These are phyloP conservation scores for Thecaphora thlaspeos DNA, from an alignment of 1,284 basidiomycete species.

Conservation along the genomic window DNA sequence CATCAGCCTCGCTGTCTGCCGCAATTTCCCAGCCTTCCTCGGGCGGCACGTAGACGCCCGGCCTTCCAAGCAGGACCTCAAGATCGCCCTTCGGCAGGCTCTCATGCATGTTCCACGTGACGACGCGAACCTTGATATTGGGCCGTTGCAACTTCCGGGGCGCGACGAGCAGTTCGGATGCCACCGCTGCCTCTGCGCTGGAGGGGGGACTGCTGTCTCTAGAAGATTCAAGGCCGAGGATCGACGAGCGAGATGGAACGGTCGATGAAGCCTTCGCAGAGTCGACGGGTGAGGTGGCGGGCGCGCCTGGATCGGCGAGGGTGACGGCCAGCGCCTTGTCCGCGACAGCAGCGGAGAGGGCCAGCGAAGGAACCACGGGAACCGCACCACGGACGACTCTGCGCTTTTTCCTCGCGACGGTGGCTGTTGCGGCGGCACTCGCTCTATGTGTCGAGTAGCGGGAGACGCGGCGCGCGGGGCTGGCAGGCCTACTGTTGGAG, in stretches of 20 bases:
- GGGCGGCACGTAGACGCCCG: slow-evolving; percentile 63
- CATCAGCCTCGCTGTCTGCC: slow-evolving; percentile 22
- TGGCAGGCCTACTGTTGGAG: too few relatives aligned
- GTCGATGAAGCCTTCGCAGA: slow-evolving; percentile 1
- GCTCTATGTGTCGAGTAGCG: too few relatives aligned
- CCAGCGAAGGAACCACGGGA: background rate
- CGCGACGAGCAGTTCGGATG: background rate
- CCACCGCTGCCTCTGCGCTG: background rate
- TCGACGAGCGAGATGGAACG: slow-evolving; percentile 20
- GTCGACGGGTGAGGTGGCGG: too few relatives aligned
- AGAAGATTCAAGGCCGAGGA: slow-evolving; percentile 18
- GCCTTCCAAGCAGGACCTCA: slow-evolving; percentile 70
- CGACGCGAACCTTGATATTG: slow-evolving; percentile 60
- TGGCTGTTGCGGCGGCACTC: too few relatives aligned
- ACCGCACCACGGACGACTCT: background rate
- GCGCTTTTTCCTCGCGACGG: background rate
- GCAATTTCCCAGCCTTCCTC: slow-evolving; percentile 41
- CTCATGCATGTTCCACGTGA: slow-evolving; percentile 63
- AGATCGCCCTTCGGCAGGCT: slow-evolving; percentile 69
- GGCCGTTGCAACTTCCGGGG: slow-evolving; percentile 28
- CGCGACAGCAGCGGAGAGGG: background rate
- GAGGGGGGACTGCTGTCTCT: background rate
- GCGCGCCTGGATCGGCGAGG: background rate
- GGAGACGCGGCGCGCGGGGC: too few relatives aligned
- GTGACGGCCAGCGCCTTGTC: background rate